phyloP scores from a whole-genome alignment of 148 eudicot genomes.

The Arctostaphylos glauca region DNA sequence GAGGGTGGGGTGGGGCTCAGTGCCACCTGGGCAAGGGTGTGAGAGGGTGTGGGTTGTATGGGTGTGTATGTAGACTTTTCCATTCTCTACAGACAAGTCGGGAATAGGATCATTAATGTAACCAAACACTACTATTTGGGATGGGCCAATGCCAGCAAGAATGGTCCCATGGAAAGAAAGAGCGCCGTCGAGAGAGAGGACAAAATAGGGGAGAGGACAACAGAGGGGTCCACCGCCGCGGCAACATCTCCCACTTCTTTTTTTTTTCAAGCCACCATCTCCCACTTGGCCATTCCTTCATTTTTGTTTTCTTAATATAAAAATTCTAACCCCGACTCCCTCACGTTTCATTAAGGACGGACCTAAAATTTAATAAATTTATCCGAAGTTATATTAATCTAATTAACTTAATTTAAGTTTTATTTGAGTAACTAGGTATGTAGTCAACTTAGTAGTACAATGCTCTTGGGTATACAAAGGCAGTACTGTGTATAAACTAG shows the following conservation, averaged over 20 bases:
- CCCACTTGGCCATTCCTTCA: slow-evolving; percentile 15
- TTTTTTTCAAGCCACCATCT: too few species aligned
- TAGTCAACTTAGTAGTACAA: too few species aligned
- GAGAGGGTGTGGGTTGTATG: too few species aligned
- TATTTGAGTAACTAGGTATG: too few species aligned
- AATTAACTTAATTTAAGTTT: too few species aligned
- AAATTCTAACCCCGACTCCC: slow-evolving; percentile 20
- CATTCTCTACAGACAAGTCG: neutral
- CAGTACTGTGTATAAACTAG: too few species aligned
- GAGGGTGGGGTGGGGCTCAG: too few species aligned
- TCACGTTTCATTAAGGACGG: slow-evolving; percentile 34
- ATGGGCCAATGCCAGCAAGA: neutral
- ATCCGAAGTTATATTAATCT: neutral
- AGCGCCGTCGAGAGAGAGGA: slow-evolving; percentile 30
- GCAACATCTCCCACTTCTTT: slow-evolving; percentile 6
- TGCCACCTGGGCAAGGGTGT: too few species aligned
- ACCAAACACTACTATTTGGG: neutral
- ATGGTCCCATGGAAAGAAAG: slow-evolving; percentile 20
- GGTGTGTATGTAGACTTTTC: too few species aligned
- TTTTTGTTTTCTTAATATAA: neutral
- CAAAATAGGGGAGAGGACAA: slow-evolving; percentile 20
- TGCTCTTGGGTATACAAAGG: too few species aligned
- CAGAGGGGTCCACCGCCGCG: slow-evolving; percentile 39
- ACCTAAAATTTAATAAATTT: neutral
- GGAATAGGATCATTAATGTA: slow-evolving; percentile 22